Conservation (phyloP, 345 rosid genomes). For the Geranium rotundifolium region DNA sequence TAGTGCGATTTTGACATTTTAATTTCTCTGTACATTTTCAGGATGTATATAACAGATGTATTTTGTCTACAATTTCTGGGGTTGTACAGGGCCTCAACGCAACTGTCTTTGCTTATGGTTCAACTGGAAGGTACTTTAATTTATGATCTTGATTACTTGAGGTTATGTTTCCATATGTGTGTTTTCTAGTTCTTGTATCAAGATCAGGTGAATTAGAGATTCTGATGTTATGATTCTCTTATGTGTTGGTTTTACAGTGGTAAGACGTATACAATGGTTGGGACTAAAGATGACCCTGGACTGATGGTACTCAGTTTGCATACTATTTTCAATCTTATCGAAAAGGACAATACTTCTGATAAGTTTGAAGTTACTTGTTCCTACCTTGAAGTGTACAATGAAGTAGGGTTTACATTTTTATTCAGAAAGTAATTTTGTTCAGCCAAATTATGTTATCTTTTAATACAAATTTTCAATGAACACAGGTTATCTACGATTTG, state of each 20-base stretch:
- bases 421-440: background rate
- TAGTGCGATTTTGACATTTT: background rate
- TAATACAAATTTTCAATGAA: slow-evolving; percentile 5
- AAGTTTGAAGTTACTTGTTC: slow-evolving; percentile 83
- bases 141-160: background rate
- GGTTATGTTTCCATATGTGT: background rate
- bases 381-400: slow-evolving; percentile 93
- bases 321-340: slow-evolving; percentile 67
- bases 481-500: slow-evolving; percentile 86
- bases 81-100: slow-evolving; percentile 92
- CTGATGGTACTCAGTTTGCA: slow-evolving; percentile 93
- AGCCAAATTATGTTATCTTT: background rate
- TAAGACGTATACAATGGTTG: slow-evolving; percentile 95
- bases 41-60: slow-evolving; percentile 59
- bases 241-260: slow-evolving; percentile 38
- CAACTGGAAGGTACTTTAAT: slow-evolving; percentile 79
- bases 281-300: slow-evolving; percentile 78
- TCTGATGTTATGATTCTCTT: background rate
- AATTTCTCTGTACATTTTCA: slow-evolving; percentile 15
- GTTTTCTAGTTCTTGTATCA: background rate
- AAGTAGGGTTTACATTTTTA: slow-evolving; percentile 32
- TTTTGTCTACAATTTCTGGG: slow-evolving; percentile 61
- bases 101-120: slow-evolving; percentile 90
- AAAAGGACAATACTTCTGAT: slow-evolving; percentile 53
- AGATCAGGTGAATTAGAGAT: background rate